Evolutionary conservation across 106 monocot genomes (phyloP).

Genomic region (Hemerocallis citrina): DNA sequence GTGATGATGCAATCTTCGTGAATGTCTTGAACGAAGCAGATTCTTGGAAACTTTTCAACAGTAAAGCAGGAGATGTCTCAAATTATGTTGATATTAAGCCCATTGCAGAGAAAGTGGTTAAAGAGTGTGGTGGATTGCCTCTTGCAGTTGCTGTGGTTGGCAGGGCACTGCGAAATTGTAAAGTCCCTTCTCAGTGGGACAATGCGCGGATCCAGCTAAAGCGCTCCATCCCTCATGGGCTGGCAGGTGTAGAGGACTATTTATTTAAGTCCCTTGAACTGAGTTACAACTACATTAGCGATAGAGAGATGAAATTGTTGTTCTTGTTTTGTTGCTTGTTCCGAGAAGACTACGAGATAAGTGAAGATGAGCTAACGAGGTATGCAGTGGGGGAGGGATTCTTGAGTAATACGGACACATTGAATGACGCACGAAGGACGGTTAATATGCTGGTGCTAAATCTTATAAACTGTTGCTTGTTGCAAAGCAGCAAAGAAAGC

Average conservation of each 20-base stretch:
- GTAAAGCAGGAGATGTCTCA: conserved; percentile 10
- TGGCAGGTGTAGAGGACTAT: conserved; percentile 10
- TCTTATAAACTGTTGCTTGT: conserved; percentile 20
- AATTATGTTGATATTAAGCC: conserved; percentile 8
- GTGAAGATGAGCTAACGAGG: conserved; percentile 22
- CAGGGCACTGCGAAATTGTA: conserved; percentile 11
- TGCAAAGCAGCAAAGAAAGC: conserved; percentile 1
- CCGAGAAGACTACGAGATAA: too few relatives aligned
- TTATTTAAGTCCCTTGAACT: conserved; percentile 13
- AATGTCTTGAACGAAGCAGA: conserved; percentile 16
- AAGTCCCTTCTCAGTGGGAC: conserved; percentile 5
- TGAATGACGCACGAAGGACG: conserved; percentile 8
- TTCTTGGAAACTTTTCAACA: conserved; percentile 24
- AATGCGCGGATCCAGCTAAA: conserved; percentile 11
- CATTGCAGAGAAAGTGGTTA: conserved; percentile 7
- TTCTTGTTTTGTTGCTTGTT: too few relatives aligned
- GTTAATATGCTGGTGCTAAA: conserved; percentile 8
- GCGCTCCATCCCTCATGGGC: not conserved
- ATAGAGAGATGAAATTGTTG: conserved; percentile 4
- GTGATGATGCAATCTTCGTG: conserved; percentile 3
- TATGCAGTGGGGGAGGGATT: conserved; percentile 20
- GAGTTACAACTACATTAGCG: too few relatives aligned
- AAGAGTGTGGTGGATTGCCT: too few relatives aligned
- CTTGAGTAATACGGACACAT: not conserved
- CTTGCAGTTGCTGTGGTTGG: conserved; percentile 24